Evolutionary conservation across 495 filamentous ascomycete genomes (phyloP).

Genomic region (Aspergillus coremiiformis): DNA sequence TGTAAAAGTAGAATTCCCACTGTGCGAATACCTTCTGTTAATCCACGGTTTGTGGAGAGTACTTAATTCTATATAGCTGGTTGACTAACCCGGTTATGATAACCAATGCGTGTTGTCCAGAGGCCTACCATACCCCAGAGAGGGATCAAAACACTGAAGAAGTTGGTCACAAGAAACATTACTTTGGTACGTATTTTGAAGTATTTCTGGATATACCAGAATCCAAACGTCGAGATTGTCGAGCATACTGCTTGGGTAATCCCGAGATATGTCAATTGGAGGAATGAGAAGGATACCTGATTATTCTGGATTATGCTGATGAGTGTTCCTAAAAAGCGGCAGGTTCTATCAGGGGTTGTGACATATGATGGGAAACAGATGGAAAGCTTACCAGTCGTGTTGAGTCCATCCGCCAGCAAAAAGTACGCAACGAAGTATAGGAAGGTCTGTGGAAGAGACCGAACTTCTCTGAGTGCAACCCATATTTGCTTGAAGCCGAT

Average conservation of each 20-base stretch:
- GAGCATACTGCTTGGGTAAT: constrained; percentile 40
- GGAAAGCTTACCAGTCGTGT: constrained; percentile 36
- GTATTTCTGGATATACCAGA: constrained; percentile 46
- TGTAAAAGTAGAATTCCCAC: constrained; percentile 49
- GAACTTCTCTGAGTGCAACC: constrained; percentile 36
- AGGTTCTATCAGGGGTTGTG: not conserved
- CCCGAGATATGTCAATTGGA: constrained; percentile 44
- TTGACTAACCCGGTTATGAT: constrained; percentile 34
- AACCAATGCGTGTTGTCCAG: constrained; percentile 40
- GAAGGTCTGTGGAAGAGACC: constrained; percentile 39
- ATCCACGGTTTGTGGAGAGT: not conserved
- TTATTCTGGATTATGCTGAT: constrained; percentile 43
- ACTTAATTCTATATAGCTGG: not conserved
- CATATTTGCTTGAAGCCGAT: constrained; percentile 44
- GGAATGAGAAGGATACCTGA: constrained; percentile 39
- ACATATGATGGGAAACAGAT: not conserved
- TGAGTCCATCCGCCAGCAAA: constrained; percentile 43
- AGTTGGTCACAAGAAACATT: constrained; percentile 45
- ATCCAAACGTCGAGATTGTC: constrained; percentile 40
- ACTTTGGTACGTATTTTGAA: constrained; percentile 42
- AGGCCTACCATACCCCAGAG: constrained; percentile 47
- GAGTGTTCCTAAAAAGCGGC: constrained; percentile 25
- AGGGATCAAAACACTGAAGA: constrained; percentile 43
- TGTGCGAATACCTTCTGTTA: constrained; percentile 2
- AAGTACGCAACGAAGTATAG: constrained; percentile 43